Evolutionary conservation across 805 yeast genomes (phyloP), one percentile per base, ranked within the genome.

Genomic region (Nakazawaea holstii): DNA sequence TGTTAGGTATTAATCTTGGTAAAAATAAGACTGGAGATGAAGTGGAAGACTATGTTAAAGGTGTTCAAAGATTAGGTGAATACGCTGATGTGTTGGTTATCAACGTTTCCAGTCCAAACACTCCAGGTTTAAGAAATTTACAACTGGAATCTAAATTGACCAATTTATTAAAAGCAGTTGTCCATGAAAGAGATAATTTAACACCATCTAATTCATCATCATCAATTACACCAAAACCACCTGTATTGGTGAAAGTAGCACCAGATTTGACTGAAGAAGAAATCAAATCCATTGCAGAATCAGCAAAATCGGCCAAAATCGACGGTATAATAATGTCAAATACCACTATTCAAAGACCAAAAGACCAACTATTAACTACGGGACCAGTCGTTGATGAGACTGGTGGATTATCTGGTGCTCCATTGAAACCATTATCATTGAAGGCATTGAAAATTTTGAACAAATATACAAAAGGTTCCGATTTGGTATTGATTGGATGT

Each of bases 391-490:
- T 72, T 14, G 52, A 64, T 31, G 86, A 90, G 65, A 67, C 81
- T 3, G 98, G 98, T 50, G 98, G 98, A 1, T 76, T 92, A 35
- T 87, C 96, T 0, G 98, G 98, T n/a, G 77, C 77, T 49, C 98
- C 98, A 14, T 72, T 92, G 48, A 92, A 91, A 65, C 91, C 88
- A 41, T 71, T 80, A 44, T 73, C 96, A 1, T 69, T 92, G 49
- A 68, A 79, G 52, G 94, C 95, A 0, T 72, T 92, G 55, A 76
- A 73, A 50, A 67, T 77, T 1, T 79, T 92, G 55, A 80, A 94
- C 49, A 82, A 86, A 56, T 76, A 86, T 60, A 78, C 95, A 33
- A 88, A 88, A 57, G 87, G 79, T 52, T 76, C 85, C 1, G 74
- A 80, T 45, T 65, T 90, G 53, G 86, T 90, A 2, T 73, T 92